Evolutionary conservation across 768 basidiomycete species (phyloP), one percentile per base, ranked within the genome.

Genomic region (Tulasnella sp.): DNA sequence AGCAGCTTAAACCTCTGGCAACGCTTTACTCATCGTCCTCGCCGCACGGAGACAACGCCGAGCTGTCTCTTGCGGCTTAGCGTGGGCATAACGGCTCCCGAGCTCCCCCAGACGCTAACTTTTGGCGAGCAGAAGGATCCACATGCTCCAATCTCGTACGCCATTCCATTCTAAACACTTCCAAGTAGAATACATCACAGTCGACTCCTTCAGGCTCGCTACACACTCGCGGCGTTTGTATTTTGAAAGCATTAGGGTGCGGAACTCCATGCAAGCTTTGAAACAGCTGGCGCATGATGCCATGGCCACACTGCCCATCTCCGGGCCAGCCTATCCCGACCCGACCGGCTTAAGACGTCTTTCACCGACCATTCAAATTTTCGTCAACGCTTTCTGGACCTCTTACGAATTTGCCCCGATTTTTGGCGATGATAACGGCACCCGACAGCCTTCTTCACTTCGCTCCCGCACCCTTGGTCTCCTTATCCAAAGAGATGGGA

Each of bases 111-210:
- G 61, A 67, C 29, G 61, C 15, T 67, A 26, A 15, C 61, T 67
- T 67, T 67, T 67, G 61, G 61, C 61, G 61, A 26, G 15, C 61
- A 67, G 61, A 67, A 67, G 61, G 32, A 35, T 67, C 61, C 61
- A 35, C 61, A 67, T 67, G 61, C 61, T 67, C 61, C 61, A 67
- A 67, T 67, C 29, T 67, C 61, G 61, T 67, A 67, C 61, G 15
- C 61, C 61, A 67, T 67, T 35, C 61, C 61, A 35, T 35, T 67
- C 32, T 67, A 26, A 67, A 26, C 15, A 16, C 29, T 26, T 67
- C 61, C 61, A 29, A 67, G 23, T 35, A 67, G 61, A 67, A 35
- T 35, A 26, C 61, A 23, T 51, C 61, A 26, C 61, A 29, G 29
- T 67, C 35, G n/a, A n/a, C n/a, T n/a, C 32, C 13, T 67, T 67